Conservation (phyloP, 192 early-diverging fungal genomes). For the Coemansia sp. region DNA sequence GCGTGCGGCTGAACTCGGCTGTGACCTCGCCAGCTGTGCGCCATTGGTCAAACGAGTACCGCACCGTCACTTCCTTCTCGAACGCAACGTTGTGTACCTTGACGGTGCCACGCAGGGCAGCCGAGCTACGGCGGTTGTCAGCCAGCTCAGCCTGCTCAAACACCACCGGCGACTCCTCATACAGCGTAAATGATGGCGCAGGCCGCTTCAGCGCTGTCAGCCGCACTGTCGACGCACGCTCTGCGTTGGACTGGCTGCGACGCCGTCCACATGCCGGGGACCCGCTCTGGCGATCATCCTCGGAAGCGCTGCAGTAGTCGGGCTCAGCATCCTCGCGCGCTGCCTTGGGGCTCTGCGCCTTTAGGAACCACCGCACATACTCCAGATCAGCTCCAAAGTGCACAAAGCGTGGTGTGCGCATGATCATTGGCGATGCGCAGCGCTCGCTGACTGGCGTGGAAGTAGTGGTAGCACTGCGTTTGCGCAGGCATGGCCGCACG, state of each 20-base stretch:
- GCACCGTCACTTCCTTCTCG: slow-evolving; percentile 75
- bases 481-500: slow-evolving; percentile 47
- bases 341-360: slow-evolving; percentile 62
- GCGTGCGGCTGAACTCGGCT: slow-evolving; percentile 64
- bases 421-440: slow-evolving; percentile 5
- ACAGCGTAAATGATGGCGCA: slow-evolving; percentile 41
- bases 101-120: slow-evolving; percentile 62
- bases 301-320: slow-evolving; percentile 23
- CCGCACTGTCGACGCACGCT: slow-evolving; percentile 19
- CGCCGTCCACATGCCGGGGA: no score
- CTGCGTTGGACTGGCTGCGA: slow-evolving; percentile 6
- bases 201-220: slow-evolving; percentile 45
- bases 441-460: neutral
- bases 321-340: slow-evolving; percentile 46
- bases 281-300: slow-evolving; percentile 15
- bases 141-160: slow-evolving; percentile 60
- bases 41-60: slow-evolving; percentile 86
- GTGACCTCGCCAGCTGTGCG: slow-evolving; percentile 62
- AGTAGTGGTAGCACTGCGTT: slow-evolving; percentile 11
- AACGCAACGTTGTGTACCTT: slow-evolving; percentile 85
- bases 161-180: slow-evolving; percentile 54
- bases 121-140: slow-evolving; percentile 48
- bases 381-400: slow-evolving; percentile 69
- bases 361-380: slow-evolving; percentile 69
- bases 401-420: slow-evolving; percentile 60